A percentile compares a stretch with the other conserved stretches of the same genome.
phyloP scores from a whole-genome alignment of 1,284 basidiomycete species.

The Ceratobasidium theobromae region DNA sequence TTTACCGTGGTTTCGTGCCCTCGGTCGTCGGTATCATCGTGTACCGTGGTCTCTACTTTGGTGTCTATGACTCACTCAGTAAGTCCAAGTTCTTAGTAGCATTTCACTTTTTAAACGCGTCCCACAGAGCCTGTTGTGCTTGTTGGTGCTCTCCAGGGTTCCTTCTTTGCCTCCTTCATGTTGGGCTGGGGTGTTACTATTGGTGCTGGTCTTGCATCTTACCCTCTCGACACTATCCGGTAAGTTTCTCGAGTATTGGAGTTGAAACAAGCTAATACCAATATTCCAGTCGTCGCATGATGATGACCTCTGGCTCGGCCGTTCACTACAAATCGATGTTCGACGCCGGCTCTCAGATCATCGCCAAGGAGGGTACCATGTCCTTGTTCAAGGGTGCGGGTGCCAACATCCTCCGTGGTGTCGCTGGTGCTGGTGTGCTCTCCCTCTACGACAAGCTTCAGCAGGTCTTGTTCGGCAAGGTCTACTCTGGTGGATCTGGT shows the following conservation, averaged over 20 bases:
- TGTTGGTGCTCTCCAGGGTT: constrained; percentile 83
- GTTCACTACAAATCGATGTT: constrained; percentile 93
- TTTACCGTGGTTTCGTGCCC: constrained; percentile 94
- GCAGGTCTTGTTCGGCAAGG: constrained; percentile 90
- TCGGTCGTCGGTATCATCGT: constrained; percentile 95
- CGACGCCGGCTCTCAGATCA: constrained; percentile 78
- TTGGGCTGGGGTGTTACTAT: constrained; percentile 95
- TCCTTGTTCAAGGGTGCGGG: constrained; percentile 95
- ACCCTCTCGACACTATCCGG: constrained; percentile 93
- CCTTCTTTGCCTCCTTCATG: constrained; percentile 87
- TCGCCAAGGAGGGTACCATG: constrained; percentile 86
- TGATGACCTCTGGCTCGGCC: constrained; percentile 87
- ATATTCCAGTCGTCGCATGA: constrained; percentile 80
- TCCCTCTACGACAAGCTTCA: constrained; percentile 95
- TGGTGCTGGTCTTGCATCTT: constrained; percentile 93
- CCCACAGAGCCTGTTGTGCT: constrained; percentile 85
- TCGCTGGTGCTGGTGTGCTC: constrained; percentile 96
- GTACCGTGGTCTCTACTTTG: constrained; percentile 95
- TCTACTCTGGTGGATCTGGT: constrained; percentile 80
- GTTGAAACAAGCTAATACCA: not conserved
- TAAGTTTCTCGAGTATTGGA: constrained; percentile 45
- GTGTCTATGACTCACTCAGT: constrained; percentile 93
- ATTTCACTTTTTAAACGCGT: not conserved
- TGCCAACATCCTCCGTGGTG: constrained; percentile 98
- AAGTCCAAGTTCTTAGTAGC: constrained; percentile 42